Evolutionary conservation across 257 asterid species (phyloP), one percentile per base, ranked within the genome.

Genomic region (Solanum gracilifrons): DNA sequence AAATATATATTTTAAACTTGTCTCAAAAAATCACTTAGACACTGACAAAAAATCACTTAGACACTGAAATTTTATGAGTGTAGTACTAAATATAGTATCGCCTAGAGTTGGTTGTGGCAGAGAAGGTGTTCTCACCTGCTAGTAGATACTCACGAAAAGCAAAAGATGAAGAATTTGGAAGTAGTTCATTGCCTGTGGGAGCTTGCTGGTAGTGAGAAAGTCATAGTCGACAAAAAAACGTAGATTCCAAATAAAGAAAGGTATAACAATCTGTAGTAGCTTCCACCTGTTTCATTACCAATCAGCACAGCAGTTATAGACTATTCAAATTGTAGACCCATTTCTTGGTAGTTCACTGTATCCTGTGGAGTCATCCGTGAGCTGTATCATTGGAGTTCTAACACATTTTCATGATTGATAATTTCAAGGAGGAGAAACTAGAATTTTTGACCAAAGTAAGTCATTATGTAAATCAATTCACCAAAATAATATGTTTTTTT

Each of bases 351-450:
- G 43, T 46, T 55, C 29, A 11, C 5, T 64, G 27, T 9, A 37
- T 39, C n/a, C 10, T 32, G 62, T 7, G 27, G 37, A 66, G 37
- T 71, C 8, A 16, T 74, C 25, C 35, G 32, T 33, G 18, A 5
- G 8, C 25, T 86, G 48, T 13, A 37, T 39, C 16, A 16, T 25
- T 43, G 82, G 31, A 37, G 41, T 71, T 71, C 37, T 82, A 58
- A 79, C 60, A 31, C 55, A 76, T 84, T 27, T 66, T 71, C 72
- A 71, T 60, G 36, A 83, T 46, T 88, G 72, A 89, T 88, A 85
- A 90, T 88, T 88, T 88, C 43, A 89, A 96, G 98, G 98, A 96
- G 90, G 98, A 93, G 90, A 96, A 94, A 48, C 95, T 73, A 90
- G 41, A 37, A 37, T 37, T 37, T 37, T 37, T 37, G 3, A 37